Conservation (phyloP, 2,329 filamentous ascomycete genomes). For the Drechslerella dactyloides region DNA sequence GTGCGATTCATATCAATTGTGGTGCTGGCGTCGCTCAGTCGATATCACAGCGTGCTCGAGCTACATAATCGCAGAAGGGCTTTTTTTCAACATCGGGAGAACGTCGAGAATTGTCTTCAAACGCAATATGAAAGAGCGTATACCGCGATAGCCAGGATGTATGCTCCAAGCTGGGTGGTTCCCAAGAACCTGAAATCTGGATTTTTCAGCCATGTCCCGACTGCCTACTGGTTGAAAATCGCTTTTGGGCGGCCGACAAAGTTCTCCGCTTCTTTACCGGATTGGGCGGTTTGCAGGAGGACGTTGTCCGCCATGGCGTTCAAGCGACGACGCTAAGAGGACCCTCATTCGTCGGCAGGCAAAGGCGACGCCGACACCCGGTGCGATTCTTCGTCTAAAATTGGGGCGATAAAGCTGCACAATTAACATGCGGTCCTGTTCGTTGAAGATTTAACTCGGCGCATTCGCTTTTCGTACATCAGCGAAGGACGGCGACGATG, state of each 20-base stretch:
- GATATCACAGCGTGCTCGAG: too few relatives aligned
- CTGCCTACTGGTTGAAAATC: slow-evolving; percentile 2
- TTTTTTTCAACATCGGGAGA: too few relatives aligned
- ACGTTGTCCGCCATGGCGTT: slow-evolving; percentile 11
- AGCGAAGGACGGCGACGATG: not conserved
- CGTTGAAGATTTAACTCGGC: not conserved
- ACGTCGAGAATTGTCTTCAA: too few relatives aligned
- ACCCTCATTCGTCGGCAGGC: not conserved
- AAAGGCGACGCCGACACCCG: slow-evolving; percentile 4
- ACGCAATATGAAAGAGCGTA: not conserved
- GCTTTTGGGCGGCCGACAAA: not conserved
- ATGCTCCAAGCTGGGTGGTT: not conserved
- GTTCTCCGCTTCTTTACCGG: slow-evolving; percentile 38
- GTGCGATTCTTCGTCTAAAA: not conserved
- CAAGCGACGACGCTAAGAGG: slow-evolving; percentile 7
- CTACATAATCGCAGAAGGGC: too few relatives aligned
- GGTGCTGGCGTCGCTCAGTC: too few relatives aligned
- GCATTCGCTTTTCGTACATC: not conserved
- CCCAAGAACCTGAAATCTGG: slow-evolving; percentile 8
- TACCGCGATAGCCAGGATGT: too few relatives aligned
- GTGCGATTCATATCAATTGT: not conserved
- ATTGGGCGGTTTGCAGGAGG: slow-evolving; percentile 31
- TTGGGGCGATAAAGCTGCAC: not conserved
- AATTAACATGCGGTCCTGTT: not conserved
- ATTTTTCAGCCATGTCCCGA: slow-evolving; percentile 2